Evolutionary conservation across 306 rosid genomes (phyloP), one percentile per base, ranked within the genome.

Genomic region (Myrica gale): DNA sequence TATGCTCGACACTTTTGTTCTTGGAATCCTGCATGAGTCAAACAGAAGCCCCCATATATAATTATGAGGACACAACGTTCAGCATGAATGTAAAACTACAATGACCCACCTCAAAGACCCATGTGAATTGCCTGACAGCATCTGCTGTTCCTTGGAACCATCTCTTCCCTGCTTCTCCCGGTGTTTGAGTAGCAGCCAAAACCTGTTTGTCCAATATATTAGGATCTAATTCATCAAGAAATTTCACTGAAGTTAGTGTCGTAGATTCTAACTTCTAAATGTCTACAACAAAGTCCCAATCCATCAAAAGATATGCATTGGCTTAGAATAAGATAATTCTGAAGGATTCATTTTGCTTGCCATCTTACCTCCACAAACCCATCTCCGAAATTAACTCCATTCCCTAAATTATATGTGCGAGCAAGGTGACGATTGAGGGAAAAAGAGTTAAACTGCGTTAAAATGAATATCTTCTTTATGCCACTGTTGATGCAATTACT

Each of bases 81-180:
- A 13, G 20, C 8, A 21, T 21, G 0, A 39, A 53, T 15, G n/a
- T 5, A 17, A 69, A 52, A 69, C 56, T 41, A 48, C 9, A 78
- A n/a, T 26, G 58, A 71, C 83, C 67, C 69, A 93, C 98, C 97
- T 91, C 97, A 82, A 93, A 93, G 53, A 93, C 96, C 98, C 98
- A 93, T 66, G 76, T 70, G 68, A 93, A 93, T 85, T 90, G 96
- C 84, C 98, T 90, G 63, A 93, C 98, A 63, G 97, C 98, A 85
- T 93, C 98, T 10, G 98, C 97, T 63, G 98, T 93, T 58, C 98
- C 96, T 77, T 93, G 97, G 80, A 91, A 93, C 98, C 98, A 93
- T 78, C 50, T 91, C 66, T 88, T 93, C 79, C 98, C 98, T 13
- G 94, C 70, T 76, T 88, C 94, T 73, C 98, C 98, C 1, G 96